Conservation (phyloP, 768 basidiomycete genomes). For the Auricularia cornea region DNA sequence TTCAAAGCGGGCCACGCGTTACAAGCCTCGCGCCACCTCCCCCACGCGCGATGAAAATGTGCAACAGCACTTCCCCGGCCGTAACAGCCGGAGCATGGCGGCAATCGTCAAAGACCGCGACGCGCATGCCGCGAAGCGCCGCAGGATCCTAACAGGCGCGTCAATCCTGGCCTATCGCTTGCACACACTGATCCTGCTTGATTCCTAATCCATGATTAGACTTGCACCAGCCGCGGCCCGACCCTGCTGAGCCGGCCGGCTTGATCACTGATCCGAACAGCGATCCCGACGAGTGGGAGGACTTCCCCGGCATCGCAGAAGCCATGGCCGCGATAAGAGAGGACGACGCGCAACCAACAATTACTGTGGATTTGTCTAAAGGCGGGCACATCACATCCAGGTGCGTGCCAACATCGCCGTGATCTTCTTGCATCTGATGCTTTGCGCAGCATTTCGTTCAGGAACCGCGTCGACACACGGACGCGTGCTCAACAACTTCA, state of each 20-base stretch:
- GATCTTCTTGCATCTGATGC: background rate
- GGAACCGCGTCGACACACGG: background rate
- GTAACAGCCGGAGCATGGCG: too few species aligned
- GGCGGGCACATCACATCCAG: background rate
- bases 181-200: background rate
- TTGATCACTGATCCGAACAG: too few species aligned
- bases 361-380: too few species aligned
- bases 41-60: too few species aligned
- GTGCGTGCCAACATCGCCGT: background rate
- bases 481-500: background rate
- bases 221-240: background rate
- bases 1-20: too few species aligned
- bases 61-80: too few species aligned
- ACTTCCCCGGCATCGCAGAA: too few species aligned
- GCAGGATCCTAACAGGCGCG: background rate
- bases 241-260: too few species aligned
- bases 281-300: too few species aligned
- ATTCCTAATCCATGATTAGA: background rate
- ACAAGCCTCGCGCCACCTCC: too few species aligned
- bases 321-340: too few species aligned
- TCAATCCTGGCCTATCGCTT: background rate
- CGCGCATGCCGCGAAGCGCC: background rate
- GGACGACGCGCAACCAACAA: too few species aligned
- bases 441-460: background rate
- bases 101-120: background rate